Conservation (phyloP, 768 basidiomycete species). For the Pleurotus giganteus region DNA sequence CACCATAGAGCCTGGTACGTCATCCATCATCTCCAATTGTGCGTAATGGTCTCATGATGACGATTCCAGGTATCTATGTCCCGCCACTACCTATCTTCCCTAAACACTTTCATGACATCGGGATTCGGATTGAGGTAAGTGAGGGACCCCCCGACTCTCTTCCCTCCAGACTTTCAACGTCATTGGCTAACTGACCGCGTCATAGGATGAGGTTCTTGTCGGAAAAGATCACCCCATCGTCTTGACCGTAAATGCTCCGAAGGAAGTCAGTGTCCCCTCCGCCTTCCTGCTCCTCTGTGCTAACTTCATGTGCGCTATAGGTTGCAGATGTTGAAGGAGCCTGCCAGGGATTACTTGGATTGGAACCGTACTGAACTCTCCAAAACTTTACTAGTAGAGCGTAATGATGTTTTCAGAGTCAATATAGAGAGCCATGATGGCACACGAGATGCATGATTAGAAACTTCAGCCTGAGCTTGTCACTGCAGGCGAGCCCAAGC, state of each 20-base stretch:
- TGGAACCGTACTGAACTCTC: conserved; percentile 32
- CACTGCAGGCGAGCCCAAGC: no score
- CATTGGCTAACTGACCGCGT: conserved; percentile 2
- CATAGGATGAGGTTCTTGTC: conserved; percentile 71
- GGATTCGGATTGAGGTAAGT: conserved; percentile 84
- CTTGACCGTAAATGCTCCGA: conserved; percentile 72
- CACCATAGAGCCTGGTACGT: conserved; percentile 82
- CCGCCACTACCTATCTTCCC: conserved; percentile 80
- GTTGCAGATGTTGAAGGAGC: conserved; percentile 65
- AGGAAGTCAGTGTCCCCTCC: conserved; percentile 55
- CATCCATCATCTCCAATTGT: background rate
- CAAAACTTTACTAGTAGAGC: background rate
- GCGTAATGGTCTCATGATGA: background rate
- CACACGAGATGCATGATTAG: no score
- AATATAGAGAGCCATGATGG: background rate
- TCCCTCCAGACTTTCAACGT: background rate
- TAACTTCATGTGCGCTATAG: background rate
- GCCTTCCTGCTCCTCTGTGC: background rate
- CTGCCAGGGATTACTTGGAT: conserved; percentile 56
- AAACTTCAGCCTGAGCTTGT: no score
- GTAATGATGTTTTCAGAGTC: no score
- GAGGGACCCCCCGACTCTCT: background rate
- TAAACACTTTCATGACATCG: conserved; percentile 85
- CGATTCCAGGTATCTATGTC: conserved; percentile 71
- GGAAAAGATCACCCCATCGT: conserved; percentile 59